Evolutionary conservation across 257 asterid genomes (phyloP).

Genomic region (Nicotiana obtusifolia): DNA sequence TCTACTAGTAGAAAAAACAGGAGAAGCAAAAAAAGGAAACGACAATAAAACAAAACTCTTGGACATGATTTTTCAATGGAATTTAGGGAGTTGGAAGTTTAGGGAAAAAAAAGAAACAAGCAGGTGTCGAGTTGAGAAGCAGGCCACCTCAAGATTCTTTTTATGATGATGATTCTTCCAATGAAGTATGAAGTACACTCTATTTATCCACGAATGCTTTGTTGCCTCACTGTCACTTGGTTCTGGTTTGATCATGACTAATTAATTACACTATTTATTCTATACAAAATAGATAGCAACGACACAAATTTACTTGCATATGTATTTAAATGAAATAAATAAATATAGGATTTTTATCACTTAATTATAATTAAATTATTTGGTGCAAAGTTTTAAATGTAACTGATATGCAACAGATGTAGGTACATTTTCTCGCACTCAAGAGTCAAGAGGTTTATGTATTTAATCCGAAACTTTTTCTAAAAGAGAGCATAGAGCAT

Average conservation of each 20-base stretch:
- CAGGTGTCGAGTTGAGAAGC: background rate
- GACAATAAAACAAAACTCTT: background rate
- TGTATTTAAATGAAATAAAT: no score
- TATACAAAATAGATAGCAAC: no score
- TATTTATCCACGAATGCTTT: background rate
- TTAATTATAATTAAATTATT: no score
- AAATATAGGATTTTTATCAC: no score
- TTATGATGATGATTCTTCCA: background rate
- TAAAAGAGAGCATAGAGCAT: no score
- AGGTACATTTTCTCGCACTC: no score
- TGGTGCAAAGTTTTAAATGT: no score
- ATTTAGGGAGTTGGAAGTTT: background rate
- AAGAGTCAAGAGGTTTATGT: no score
- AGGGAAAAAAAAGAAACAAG: background rate
- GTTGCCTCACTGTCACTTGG: background rate
- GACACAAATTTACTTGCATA: no score
- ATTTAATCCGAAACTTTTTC: no score
- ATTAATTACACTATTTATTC: background rate
- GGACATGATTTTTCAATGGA: background rate
- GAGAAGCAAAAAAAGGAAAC: background rate
- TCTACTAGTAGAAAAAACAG: background rate
- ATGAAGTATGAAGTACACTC: slow-evolving; percentile 1
- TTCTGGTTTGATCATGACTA: background rate
- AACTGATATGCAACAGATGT: no score
- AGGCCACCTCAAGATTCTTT: background rate